Evolutionary conservation across 2,329 filamentous ascomycete species (phyloP).

Genomic region (Aspergillus luchuensis): DNA sequence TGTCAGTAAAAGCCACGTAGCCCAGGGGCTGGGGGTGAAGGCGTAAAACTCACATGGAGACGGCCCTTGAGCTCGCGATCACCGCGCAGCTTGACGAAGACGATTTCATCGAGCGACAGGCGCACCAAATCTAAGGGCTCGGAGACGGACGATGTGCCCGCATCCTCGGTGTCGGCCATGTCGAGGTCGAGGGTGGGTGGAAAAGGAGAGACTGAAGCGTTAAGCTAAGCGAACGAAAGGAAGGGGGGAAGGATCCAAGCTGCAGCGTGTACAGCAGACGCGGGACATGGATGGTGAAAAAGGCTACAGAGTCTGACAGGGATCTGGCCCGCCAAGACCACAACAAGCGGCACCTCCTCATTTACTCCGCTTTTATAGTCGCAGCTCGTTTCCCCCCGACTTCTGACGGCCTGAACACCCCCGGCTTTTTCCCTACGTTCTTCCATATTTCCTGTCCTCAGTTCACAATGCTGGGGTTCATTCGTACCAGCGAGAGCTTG

Average conservation of each 20-base stretch:
- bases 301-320: conserved; percentile 2
- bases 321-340: conserved; percentile 12
- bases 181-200: conserved; percentile 11
- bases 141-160: conserved; percentile 67
- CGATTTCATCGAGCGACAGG: conserved; percentile 89
- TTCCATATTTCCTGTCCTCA: neutral
- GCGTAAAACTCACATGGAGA: conserved; percentile 70
- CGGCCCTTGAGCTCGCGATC: conserved; percentile 94
- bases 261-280: neutral
- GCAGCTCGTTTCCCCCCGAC: neutral
- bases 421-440: neutral
- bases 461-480: conserved; percentile 27
- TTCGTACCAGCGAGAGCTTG: conserved; percentile 29
- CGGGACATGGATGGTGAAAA: conserved; percentile 7
- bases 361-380: conserved; percentile 7
- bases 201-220: neutral
- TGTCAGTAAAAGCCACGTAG: conserved; percentile 6
- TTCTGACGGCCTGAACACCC: neutral
- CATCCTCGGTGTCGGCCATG: conserved; percentile 85
- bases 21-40: neutral
- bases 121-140: conserved; percentile 96
- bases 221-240: conserved; percentile 2
- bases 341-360: conserved; percentile 5
- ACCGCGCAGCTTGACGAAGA: conserved; percentile 95
- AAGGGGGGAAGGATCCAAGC: neutral